phyloP scores from a whole-genome alignment of 768 basidiomycete species.

The Rhodocollybia butyracea region DNA sequence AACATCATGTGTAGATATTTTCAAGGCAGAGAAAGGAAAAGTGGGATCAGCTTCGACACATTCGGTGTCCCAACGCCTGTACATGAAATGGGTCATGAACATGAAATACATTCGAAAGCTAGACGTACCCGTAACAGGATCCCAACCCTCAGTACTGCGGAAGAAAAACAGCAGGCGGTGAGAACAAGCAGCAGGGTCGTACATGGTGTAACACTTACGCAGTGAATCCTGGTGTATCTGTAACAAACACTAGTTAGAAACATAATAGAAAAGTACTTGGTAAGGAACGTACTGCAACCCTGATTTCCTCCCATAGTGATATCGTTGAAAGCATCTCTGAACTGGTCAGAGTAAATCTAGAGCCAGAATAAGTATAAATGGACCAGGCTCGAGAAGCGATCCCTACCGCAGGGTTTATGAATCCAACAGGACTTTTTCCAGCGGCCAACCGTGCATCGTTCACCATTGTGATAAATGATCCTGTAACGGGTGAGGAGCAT shows the following conservation, averaged over 20 bases:
- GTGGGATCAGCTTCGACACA: conserved; percentile 26
- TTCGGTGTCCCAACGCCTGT: conserved; percentile 37
- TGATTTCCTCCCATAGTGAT: conserved; percentile 38
- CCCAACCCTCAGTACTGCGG: conserved; percentile 35
- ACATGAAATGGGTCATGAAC: background rate
- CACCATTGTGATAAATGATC: conserved; percentile 45
- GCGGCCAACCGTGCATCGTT: conserved; percentile 48
- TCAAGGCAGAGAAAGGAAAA: conserved; percentile 34
- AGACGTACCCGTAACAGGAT: conserved; percentile 35
- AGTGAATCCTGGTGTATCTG: conserved; percentile 21
- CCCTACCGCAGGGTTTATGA: conserved; percentile 44
- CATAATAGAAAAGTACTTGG: background rate
- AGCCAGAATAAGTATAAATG: background rate
- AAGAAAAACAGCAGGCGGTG: background rate
- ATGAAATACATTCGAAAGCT: background rate
- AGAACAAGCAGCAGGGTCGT: conserved; percentile 17
- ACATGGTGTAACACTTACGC: conserved; percentile 13
- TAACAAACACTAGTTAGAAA: background rate
- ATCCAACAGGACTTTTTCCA: conserved; percentile 44
- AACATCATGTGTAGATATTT: too few relatives aligned
- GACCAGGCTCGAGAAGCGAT: background rate
- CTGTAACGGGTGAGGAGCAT: conserved; percentile 46
- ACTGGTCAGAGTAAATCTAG: conserved; percentile 33
- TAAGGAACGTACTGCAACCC: conserved; percentile 30
- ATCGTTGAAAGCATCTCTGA: conserved; percentile 36